phyloP scores from a whole-genome alignment of 2,329 filamentous ascomycete species.

The Xylariaceae sp. region DNA sequence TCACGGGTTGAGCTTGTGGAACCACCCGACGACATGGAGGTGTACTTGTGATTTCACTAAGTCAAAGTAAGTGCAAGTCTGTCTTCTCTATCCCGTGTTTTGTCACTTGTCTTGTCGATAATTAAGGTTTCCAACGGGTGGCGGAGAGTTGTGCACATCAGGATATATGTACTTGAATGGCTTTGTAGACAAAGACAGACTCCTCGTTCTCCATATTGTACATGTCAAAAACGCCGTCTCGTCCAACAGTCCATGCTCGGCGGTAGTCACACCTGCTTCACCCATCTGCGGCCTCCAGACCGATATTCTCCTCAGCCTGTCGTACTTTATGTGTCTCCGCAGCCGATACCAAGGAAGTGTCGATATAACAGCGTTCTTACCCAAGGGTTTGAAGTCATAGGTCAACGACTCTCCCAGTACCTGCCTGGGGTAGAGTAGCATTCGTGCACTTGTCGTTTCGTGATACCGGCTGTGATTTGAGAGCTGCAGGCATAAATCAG shows the following conservation, averaged over 20 bases:
- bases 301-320: not conserved
- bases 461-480: not conserved
- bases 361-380: slow-evolving; percentile 56
- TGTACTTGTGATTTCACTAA: no score
- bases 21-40: no score
- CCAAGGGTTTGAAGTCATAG: slow-evolving; percentile 36
- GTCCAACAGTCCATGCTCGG: not conserved
- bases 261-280: not conserved
- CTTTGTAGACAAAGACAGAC: not conserved
- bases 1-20: no score
- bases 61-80: no score
- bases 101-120: no score
- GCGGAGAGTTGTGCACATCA: no score
- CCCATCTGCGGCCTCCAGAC: not conserved
- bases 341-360: slow-evolving; percentile 56
- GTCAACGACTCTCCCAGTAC: not conserved
- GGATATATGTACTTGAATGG: not conserved
- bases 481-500: not conserved
- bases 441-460: not conserved
- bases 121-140: no score
- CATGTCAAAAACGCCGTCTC: not conserved
- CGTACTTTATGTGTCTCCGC: slow-evolving; percentile 38
- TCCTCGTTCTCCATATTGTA: not conserved
- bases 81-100: no score
- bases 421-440: not conserved